Conservation (phyloP, 1,284 basidiomycete species). For the Microbotryum silenes-acaulis region DNA sequence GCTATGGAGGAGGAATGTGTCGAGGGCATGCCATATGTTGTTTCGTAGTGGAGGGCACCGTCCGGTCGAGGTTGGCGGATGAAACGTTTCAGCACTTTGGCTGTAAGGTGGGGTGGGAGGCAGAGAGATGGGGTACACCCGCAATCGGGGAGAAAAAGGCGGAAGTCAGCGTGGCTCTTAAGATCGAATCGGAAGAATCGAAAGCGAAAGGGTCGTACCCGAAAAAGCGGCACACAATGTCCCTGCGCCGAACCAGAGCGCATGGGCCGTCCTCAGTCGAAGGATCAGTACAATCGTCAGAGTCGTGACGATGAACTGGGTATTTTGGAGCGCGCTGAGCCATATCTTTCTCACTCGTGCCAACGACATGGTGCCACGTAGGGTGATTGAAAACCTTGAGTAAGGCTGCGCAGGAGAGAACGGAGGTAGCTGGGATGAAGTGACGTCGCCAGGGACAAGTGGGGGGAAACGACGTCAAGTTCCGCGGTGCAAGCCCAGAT, state of each 20-base stretch:
- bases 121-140: not conserved
- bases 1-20: conserved; percentile 38
- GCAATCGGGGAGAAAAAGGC: not conserved
- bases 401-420: too few relatives aligned
- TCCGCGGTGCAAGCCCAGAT: too few relatives aligned
- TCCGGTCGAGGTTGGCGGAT: conserved; percentile 37
- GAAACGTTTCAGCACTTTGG: conserved; percentile 37
- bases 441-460: not conserved
- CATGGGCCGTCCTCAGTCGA: conserved; percentile 35
- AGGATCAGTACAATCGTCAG: conserved; percentile 33
- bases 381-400: too few relatives aligned
- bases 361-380: too few relatives aligned
- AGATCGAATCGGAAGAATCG: not conserved
- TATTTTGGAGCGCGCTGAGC: conserved; percentile 23
- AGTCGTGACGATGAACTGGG: conserved; percentile 36
- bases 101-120: conserved; percentile 9
- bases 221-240: conserved; percentile 34
- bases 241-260: conserved; percentile 35
- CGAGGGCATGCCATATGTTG: conserved; percentile 39
- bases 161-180: not conserved
- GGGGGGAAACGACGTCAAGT: too few relatives aligned
- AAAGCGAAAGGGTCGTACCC: conserved; percentile 23
- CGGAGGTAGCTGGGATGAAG: not conserved
- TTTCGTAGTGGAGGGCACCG: conserved; percentile 29
- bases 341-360: conserved; percentile 1